A percentile compares a stretch with the other conserved stretches of the same genome.
Evolutionary conservation across 768 basidiomycete species (phyloP).

Genomic region (Suillus discolor): DNA sequence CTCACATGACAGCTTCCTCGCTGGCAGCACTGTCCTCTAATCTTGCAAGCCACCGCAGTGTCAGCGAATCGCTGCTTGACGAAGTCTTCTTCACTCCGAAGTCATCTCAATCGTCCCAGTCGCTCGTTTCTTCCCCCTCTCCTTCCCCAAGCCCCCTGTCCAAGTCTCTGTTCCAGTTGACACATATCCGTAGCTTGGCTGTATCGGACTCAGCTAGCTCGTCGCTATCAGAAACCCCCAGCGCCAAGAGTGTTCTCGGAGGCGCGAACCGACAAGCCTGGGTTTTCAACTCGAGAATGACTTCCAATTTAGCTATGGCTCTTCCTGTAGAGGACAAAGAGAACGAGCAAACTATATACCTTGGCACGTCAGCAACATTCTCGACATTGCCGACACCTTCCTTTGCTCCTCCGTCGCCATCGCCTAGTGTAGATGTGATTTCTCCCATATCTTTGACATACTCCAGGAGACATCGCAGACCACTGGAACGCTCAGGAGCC

Average conservation of each 20-base stretch:
- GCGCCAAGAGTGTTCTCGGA: slow-evolving; percentile 5
- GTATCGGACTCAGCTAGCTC: not conserved
- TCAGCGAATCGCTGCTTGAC: slow-evolving; percentile 8
- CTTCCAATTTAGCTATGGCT: slow-evolving; percentile 12
- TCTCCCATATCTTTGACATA: slow-evolving; percentile 22
- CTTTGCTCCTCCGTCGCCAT: slow-evolving; percentile 33
- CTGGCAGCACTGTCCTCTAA: not conserved
- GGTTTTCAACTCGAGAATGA: slow-evolving; percentile 10
- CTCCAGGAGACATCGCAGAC: slow-evolving; percentile 29
- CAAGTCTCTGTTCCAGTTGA: not conserved
- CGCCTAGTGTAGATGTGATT: slow-evolving; percentile 27
- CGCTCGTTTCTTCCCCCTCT: not conserved
- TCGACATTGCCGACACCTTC: slow-evolving; percentile 29
- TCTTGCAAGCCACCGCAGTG: not conserved
- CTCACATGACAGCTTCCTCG: not conserved
- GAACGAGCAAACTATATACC: slow-evolving; percentile 19
- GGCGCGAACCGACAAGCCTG: slow-evolving; percentile 3
- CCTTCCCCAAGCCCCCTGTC: slow-evolving; percentile 8
- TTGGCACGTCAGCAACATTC: slow-evolving; percentile 26
- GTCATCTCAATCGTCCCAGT: slow-evolving; percentile 6
- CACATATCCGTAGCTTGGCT: not conserved
- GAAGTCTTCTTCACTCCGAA: slow-evolving; percentile 7
- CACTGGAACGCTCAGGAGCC: slow-evolving; percentile 34
- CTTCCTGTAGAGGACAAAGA: slow-evolving; percentile 16
- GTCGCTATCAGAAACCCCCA: not conserved